Conservation (phyloP, 257 asterid species). For the Plantago major region DNA sequence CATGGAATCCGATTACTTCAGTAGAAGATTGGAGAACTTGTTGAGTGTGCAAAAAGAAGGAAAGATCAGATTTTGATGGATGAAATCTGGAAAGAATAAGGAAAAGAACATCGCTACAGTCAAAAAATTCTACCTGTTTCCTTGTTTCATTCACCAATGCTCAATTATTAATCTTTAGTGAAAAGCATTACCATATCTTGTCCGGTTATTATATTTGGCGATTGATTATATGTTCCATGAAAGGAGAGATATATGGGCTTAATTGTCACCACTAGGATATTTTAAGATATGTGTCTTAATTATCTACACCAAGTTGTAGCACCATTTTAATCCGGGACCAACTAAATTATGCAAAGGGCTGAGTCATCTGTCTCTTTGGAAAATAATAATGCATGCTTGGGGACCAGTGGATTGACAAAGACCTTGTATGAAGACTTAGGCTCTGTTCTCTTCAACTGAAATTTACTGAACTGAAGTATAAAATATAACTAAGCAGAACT, state of each 20-base stretch:
- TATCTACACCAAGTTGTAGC: background rate
- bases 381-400: background rate
- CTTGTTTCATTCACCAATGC: background rate
- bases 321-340: slow-evolving; percentile 3
- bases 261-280: background rate
- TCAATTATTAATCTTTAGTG: background rate
- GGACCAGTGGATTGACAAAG: slow-evolving; percentile 1
- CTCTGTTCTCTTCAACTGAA: no score
- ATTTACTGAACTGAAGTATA: no score
- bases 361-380: background rate
- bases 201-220: no score
- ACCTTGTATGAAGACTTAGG: background rate
- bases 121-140: no score
- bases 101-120: no score
- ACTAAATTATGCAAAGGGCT: background rate
- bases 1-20: background rate
- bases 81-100: background rate
- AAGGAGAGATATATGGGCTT: background rate
- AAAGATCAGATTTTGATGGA: background rate
- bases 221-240: background rate
- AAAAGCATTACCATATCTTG: no score
- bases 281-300: background rate
- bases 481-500: no score
- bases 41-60: background rate
- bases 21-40: background rate